Evolutionary conservation across 129 eudicot species (phyloP), one percentile per base, ranked within the genome.

Genomic region (Chrysanthemum seticuspe): DNA sequence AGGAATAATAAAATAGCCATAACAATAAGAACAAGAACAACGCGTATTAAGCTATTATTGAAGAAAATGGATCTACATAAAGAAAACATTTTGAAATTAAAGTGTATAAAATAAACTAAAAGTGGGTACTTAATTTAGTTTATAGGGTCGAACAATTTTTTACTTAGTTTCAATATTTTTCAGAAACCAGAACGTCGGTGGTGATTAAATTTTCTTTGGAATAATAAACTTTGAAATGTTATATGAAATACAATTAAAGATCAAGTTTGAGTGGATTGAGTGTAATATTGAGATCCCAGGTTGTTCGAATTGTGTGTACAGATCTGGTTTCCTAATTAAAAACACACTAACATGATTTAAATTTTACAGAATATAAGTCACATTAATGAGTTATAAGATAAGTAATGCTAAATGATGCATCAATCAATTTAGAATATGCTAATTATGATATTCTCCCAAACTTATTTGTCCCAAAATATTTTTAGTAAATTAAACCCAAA

Each of bases 241-340:
- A 13, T 44, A 13, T n/a, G 53, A 52, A 36, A 15, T 13, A 6
- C 27, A 70, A 3, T 49, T 27, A 67, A 52, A 74, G 65, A 63
- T 67, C 2, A 62, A 40, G 9, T 77, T 53, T n/a, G 51, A 53
- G 34, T 58, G 65, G 50, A 70, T 77, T 71, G 67, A 47, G 58
- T 54, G 55, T 64, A 14, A 71, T 63, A 36, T 72, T 56, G 62
- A 45, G 82, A 78, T 72, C 82, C 74, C 82, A 78, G 40, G 82
- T 31, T 72, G 62, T 72, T 78, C 68, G 82, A 78, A 78, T 65
- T 65, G 47, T 72, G 82, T 78, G 82, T 72, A 71, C 55, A 78
- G 76, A 78, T 78, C 78, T 56, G 68, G 74, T 72, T 78, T 72
- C 62, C 63, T 18, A 65, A 45, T 70, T 76, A 67, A 67, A 59